Conservation (phyloP, 192 early-diverging fungal genomes). For the Chytriomyces sp. region DNA sequence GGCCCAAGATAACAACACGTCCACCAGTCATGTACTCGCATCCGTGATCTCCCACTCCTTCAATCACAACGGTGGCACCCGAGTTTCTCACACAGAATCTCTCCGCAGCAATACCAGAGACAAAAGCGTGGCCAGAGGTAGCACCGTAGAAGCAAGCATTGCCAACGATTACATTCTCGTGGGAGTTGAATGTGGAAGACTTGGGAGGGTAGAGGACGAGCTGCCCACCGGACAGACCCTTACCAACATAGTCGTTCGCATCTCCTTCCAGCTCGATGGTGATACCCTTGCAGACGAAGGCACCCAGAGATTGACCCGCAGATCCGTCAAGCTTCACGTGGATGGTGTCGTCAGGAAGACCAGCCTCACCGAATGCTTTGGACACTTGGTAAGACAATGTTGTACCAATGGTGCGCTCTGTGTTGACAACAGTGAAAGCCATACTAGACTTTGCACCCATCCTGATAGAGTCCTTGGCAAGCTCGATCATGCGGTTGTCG, state of each 20-base stretch:
- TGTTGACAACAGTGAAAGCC: constrained; percentile 78
- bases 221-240: constrained; percentile 93
- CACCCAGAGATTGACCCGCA: constrained; percentile 95
- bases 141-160: constrained; percentile 99
- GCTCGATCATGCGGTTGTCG: constrained; percentile 85
- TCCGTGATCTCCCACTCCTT: constrained; percentile 97
- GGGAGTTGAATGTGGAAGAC: constrained; percentile 71
- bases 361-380: constrained; percentile 70
- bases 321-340: constrained; percentile 84
- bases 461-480: constrained; percentile 72
- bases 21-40: constrained; percentile 99
- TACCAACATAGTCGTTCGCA: constrained; percentile 98
- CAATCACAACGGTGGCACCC: constrained; percentile 93
- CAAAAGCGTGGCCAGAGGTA: constrained; percentile 86
- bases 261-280: constrained; percentile 94
- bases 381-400: constrained; percentile 92
- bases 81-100: constrained; percentile 98
- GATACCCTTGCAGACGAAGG: constrained; percentile 89
- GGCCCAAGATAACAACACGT: constrained; percentile 84
- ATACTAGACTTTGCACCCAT: constrained; percentile 61
- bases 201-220: constrained; percentile 90
- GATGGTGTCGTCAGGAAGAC: constrained; percentile 86
- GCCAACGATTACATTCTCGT: constrained; percentile 92
- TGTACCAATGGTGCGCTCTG: constrained; percentile 92
- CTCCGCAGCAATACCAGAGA: constrained; percentile 94